Percentiles rank a stretch among this genome's conserved stretches.
These are phyloP conservation scores for Patellaria atrata DNA, from an alignment of 495 filamentous ascomycete species.

Conservation along the genomic window DNA sequence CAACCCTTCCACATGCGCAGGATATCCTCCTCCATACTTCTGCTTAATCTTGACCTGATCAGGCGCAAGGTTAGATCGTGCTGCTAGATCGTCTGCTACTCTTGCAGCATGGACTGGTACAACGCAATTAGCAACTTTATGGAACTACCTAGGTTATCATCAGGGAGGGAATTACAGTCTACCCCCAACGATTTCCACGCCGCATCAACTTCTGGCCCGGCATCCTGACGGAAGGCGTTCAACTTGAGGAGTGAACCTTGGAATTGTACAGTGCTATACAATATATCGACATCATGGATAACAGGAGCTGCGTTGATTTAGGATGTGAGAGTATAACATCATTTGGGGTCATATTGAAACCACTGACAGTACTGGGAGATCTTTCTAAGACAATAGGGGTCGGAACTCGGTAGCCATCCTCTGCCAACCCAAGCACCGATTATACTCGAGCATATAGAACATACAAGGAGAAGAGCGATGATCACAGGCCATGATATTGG, in stretches of 20 bases:
- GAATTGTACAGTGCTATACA: conserved; percentile 26
- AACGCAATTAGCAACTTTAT: background rate
- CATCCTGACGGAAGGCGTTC: conserved; percentile 37
- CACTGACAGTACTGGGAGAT: conserved; percentile 13
- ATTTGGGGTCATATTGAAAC: background rate
- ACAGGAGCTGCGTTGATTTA: conserved; percentile 24
- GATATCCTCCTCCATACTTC: conserved; percentile 40
- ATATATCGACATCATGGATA: conserved; percentile 24
- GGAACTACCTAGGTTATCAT: background rate
- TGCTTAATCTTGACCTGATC: conserved; percentile 38
- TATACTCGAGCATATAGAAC: conserved; percentile 1
- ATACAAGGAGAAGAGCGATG: background rate
- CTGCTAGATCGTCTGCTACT: conserved; percentile 28
- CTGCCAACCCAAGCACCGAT: conserved; percentile 1
- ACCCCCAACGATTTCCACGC: conserved; percentile 42
- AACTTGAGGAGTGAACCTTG: conserved; percentile 40
- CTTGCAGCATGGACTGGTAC: conserved; percentile 28
- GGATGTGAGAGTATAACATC: too few relatives aligned
- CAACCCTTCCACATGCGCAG: conserved; percentile 41
- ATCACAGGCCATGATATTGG: conserved; percentile 1
- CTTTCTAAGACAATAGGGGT: conserved; percentile 12
- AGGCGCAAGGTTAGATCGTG: conserved; percentile 28
- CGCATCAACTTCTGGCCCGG: conserved; percentile 40
- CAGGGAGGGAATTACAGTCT: conserved; percentile 31
- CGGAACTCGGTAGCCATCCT: conserved; percentile 2